phyloP scores from a whole-genome alignment of 176 grass and related monocot species.

The Cenchrus americanus region DNA sequence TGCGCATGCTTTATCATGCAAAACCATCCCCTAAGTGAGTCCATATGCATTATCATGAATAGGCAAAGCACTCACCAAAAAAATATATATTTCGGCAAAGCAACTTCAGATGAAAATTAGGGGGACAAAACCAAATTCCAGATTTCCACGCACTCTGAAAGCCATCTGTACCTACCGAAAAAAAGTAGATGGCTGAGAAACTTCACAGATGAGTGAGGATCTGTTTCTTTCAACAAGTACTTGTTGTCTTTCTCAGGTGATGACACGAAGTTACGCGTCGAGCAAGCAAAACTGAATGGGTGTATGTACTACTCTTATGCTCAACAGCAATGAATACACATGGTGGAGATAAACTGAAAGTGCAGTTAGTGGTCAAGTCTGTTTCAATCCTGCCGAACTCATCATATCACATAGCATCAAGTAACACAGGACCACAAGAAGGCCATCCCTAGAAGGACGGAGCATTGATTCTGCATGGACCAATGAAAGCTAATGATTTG shows the following conservation, averaged over 20 bases:
- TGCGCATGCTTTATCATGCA: slow-evolving; percentile 31
- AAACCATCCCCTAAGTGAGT: slow-evolving; percentile 25
- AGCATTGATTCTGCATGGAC: slow-evolving; percentile 43
- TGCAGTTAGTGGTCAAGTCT: slow-evolving; percentile 39
- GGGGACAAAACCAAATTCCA: slow-evolving; percentile 14
- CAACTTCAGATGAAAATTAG: slow-evolving; percentile 23
- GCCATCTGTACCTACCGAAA: slow-evolving; percentile 26
- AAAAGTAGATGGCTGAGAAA: slow-evolving; percentile 25
- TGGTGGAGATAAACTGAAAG: slow-evolving; percentile 42
- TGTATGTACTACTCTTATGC: slow-evolving; percentile 25
- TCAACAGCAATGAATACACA: slow-evolving; percentile 38
- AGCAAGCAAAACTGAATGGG: slow-evolving; percentile 20
- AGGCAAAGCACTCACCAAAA: slow-evolving; percentile 38
- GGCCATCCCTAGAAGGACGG: background rate
- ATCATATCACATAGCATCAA: slow-evolving; percentile 51
- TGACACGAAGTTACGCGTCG: slow-evolving; percentile 18
- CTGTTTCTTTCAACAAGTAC: slow-evolving; percentile 40
- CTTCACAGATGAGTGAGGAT: slow-evolving; percentile 26
- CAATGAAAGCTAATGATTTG: slow-evolving; percentile 32
- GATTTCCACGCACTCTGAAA: slow-evolving; percentile 14
- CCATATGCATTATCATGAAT: slow-evolving; percentile 31
- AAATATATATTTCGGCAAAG: slow-evolving; percentile 38
- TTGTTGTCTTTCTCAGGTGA: slow-evolving; percentile 28
- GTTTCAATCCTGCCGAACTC: slow-evolving; percentile 48
- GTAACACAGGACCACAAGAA: slow-evolving; percentile 43